Percentiles rank a stretch among this genome's conserved stretches.
phyloP scores from a whole-genome alignment of 495 filamentous ascomycete species.

The Podospora anserina region DNA sequence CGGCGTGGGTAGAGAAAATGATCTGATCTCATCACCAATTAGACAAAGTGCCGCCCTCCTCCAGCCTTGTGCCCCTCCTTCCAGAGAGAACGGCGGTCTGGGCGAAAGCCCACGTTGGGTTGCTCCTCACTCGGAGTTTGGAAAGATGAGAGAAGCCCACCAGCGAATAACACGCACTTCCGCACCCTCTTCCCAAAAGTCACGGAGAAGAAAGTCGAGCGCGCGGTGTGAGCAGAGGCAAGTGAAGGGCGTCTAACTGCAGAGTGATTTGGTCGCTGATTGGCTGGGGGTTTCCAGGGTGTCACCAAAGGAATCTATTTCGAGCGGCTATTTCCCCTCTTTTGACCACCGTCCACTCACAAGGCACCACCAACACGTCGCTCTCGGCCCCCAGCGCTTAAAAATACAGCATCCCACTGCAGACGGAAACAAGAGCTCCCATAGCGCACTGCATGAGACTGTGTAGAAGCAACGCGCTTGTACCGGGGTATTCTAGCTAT shows the following conservation, averaged over 20 bases:
- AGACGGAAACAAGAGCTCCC: constrained; percentile 25
- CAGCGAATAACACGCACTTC: background rate
- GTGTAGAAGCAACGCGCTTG: background rate
- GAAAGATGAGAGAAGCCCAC: background rate
- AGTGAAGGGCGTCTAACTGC: constrained; percentile 33
- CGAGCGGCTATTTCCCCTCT: constrained; percentile 24
- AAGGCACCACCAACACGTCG: constrained; percentile 10
- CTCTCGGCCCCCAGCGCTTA: constrained; percentile 24
- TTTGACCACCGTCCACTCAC: constrained; percentile 21
- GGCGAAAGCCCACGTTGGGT: no score
- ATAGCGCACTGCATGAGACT: constrained; percentile 21
- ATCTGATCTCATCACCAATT: background rate
- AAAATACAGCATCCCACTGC: constrained; percentile 25
- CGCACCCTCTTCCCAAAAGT: background rate
- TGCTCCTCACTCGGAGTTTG: no score
- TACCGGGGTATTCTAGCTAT: background rate
- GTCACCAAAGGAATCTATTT: constrained; percentile 26
- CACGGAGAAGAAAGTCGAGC: background rate
- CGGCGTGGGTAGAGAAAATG: background rate
- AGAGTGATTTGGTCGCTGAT: constrained; percentile 30
- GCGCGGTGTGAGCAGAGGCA: background rate
- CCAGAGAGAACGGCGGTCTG: no score
- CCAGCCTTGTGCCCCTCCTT: background rate
- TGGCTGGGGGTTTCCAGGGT: constrained; percentile 18
- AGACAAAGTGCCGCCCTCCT: background rate